Evolutionary conservation across 805 yeast species (phyloP), one percentile per base, ranked within the genome.

Genomic region (Sugiyamaella qingdaonensis): DNA sequence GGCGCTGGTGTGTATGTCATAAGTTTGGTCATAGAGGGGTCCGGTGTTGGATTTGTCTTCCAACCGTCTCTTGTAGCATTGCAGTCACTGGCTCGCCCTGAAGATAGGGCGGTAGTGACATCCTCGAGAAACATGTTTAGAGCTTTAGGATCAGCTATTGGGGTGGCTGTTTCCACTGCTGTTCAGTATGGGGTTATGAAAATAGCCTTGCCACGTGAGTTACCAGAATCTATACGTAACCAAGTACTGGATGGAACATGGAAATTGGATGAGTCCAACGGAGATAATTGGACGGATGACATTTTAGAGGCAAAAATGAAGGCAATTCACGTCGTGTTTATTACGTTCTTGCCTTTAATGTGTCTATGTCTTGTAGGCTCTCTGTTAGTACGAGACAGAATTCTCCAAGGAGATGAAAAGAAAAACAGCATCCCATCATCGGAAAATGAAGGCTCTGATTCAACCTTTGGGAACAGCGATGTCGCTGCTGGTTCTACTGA

Each of bases 101-200:
- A 75, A 2, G 85, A 82, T 56, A 65, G 87, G 45, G 82, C 86
- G 0, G 81, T 81, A 11, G 79, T 79, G 11, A 80, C 81, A 9
- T 73, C 83, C 2, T 72, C 82, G 1, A 70, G 86, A 63, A 81
- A 80, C 59, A 79, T 80, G 19, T 58, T 78, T 46, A 68, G 86
- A 53, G 76, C 82, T 2, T 74, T 82, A 52, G 87, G 86, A n/a
- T 84, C 84, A n/a, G 75, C 85, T 1, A 67, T 80, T 21, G 86
- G 86, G 0, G 68, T 80, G 35, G 84, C 85, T 0, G 65, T 77
- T 8, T 50, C 60, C 21, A 45, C 57, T 2, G 54, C 64, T 10
- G 19, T 60, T 16, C 43, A 39, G 9, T 39, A 39, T 9, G 43
- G 43, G 5, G 43, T 39, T 5, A 39, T 39, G 43, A 39, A 39